Conservation (phyloP, 129 eudicot genomes). For the Flaveria linearis region DNA sequence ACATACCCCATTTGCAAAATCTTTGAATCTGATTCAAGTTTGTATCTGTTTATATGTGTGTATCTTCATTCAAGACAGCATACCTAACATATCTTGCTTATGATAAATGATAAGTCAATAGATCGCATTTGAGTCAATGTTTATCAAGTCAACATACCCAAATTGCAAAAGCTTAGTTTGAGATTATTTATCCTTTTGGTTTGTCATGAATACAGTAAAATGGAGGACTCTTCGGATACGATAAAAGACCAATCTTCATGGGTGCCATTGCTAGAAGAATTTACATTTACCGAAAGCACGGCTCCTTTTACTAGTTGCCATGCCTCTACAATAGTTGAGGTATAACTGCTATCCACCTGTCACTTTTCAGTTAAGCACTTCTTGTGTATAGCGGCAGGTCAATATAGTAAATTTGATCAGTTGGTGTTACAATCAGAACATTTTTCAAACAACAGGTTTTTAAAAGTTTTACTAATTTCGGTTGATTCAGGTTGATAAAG, state of each 20-base stretch:
- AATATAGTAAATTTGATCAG: neutral
- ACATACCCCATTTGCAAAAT: neutral
- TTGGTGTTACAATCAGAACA: neutral
- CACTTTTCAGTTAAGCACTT: neutral
- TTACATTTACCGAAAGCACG: conserved; percentile 62
- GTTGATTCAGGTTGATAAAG: conserved; percentile 67
- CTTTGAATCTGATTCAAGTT: too few relatives aligned
- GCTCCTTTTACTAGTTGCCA: conserved; percentile 89
- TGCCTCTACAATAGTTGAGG: conserved; percentile 98
- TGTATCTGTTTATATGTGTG: too few relatives aligned
- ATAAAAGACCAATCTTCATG: conserved; percentile 41
- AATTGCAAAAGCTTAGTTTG: conserved; percentile 10
- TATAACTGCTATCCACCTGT: conserved; percentile 14
- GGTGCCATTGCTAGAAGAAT: conserved; percentile 66
- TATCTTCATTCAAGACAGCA: too few relatives aligned
- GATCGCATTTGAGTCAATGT: conserved; percentile 2
- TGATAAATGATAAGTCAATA: neutral
- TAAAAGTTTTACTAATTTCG: neutral
- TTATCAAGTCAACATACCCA: conserved; percentile 20
- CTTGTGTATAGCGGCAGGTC: neutral
- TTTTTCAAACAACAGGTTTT: neutral
- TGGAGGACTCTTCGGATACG: conserved; percentile 17
- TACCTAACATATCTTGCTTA: too few relatives aligned
- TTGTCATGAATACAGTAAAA: conserved; percentile 24
- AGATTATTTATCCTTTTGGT: neutral